Evolutionary conservation across 345 rosid genomes (phyloP), one percentile per base, ranked within the genome.

Genomic region (Syzygium grande): DNA sequence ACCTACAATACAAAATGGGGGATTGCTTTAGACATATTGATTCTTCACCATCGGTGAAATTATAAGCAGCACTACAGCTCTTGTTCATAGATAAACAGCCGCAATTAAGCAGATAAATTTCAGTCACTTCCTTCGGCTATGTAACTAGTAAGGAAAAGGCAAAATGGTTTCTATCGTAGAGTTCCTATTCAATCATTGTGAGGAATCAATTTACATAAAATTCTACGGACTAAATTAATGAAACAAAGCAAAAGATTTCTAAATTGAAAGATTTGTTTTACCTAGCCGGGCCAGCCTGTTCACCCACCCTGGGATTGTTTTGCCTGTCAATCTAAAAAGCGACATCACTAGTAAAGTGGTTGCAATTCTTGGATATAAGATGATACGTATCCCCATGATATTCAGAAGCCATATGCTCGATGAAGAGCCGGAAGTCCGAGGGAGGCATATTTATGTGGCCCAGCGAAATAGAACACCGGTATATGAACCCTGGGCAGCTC

Each of bases 381-480:
- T 95, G 93, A 87, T 94, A 95, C 38, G 97, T 94, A 90, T 95
- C 98, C 87, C 98, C 98, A 87, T 95, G 97, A 90, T 95, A 94
- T 88, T 94, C 97, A 52, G 96, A 90, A 87, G 97, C 98, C 86
- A 89, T 84, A 90, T 84, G 54, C 95, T 94, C 97, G 56, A 95
- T 92, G 61, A 94, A 95, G 43, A 88, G 87, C 86, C 93, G 93
- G 86, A 93, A 94, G 87, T 94, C 97, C 25, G 91, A 78, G 30
- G 90, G 89, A 85, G 92, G 88, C 94, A 95, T 93, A 65, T 88
- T 90, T 87, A 89, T 85, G 77, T 38, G 52, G 51, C 98, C 97
- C 78, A 94, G 38, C 30, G 87, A 52, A 79, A 95, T 87, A 73
- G 98, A 93, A 88, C 92, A 90, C 90, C 97, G 90, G 89, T 88